Conservation (phyloP, 768 basidiomycete species). For the Mycena galericulata region DNA sequence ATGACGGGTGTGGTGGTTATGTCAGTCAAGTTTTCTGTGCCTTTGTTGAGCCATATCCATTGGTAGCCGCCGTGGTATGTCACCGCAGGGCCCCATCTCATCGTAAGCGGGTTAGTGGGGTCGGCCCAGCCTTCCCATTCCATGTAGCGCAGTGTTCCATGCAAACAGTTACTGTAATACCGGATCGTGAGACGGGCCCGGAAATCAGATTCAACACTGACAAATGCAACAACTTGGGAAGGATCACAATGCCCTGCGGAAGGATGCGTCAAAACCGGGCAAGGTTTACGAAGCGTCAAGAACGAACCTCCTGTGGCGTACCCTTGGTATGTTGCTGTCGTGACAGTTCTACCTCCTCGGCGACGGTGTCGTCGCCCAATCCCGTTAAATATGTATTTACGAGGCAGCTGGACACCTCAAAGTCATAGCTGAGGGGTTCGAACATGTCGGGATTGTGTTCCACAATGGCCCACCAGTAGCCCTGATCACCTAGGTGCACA, state of each 20-base stretch:
- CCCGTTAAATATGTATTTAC: slow-evolving; percentile 58
- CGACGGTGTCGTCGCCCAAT: slow-evolving; percentile 53
- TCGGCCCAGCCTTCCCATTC: slow-evolving; percentile 61
- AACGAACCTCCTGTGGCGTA: slow-evolving; percentile 54
- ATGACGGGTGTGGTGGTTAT: slow-evolving; percentile 47
- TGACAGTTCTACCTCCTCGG: slow-evolving; percentile 50
- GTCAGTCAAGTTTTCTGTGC: slow-evolving; percentile 37
- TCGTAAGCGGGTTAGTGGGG: slow-evolving; percentile 50
- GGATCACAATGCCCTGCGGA: slow-evolving; percentile 48
- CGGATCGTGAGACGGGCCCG: neutral
- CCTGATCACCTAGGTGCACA: slow-evolving; percentile 64
- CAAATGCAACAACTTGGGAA: slow-evolving; percentile 65
- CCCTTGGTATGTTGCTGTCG: slow-evolving; percentile 47
- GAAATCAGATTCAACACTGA: slow-evolving; percentile 40
- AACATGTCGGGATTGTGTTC: slow-evolving; percentile 54
- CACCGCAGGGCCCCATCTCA: slow-evolving; percentile 59
- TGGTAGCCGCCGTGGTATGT: slow-evolving; percentile 59
- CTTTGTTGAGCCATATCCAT: slow-evolving; percentile 63
- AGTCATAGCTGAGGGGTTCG: slow-evolving; percentile 57
- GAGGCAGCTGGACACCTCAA: slow-evolving; percentile 62
- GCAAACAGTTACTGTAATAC: slow-evolving; percentile 54
- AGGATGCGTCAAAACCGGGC: too few relatives aligned
- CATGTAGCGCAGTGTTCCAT: slow-evolving; percentile 53
- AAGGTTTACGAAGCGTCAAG: too few relatives aligned
- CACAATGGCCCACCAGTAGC: slow-evolving; percentile 68